These are phyloP conservation scores for Graphium sp. DNA, from an alignment of 2,329 filamentous ascomycete genomes.

Conservation along the genomic window DNA sequence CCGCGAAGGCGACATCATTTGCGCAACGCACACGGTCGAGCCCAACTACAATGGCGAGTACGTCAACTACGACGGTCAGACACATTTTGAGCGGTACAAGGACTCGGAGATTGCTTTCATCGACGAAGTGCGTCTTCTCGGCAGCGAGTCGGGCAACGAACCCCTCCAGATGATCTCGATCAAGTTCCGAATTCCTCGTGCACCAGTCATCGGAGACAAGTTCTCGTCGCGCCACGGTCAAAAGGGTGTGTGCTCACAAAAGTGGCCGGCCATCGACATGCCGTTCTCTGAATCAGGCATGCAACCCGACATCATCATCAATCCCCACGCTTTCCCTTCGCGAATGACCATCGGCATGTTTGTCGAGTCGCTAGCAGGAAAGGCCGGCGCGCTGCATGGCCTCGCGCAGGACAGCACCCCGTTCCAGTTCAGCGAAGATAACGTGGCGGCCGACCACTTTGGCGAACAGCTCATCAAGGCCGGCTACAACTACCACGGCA, in stretches of 20 bases:
- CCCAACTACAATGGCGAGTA: constrained; percentile 63
- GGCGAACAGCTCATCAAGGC: constrained; percentile 89
- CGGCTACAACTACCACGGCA: constrained; percentile 95
- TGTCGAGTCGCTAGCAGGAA: constrained; percentile 89
- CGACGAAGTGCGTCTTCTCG: constrained; percentile 83
- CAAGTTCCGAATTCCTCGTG: constrained; percentile 81
- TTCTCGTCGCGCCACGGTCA: constrained; percentile 98
- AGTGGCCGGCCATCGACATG: constrained; percentile 89
- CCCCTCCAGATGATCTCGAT: constrained; percentile 78
- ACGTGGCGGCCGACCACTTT: constrained; percentile 88
- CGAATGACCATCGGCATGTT: constrained; percentile 99
- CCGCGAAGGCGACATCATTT: constrained; percentile 67
- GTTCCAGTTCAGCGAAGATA: constrained; percentile 83
- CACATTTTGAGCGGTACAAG: constrained; percentile 87
- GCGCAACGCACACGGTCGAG: constrained; percentile 77
- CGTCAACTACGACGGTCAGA: constrained; percentile 71
- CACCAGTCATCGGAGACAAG: constrained; percentile 92
- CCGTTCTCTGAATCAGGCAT: constrained; percentile 94
- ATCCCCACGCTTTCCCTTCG: constrained; percentile 96
- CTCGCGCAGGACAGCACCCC: constrained; percentile 93
- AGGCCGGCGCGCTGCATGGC: constrained; percentile 84
- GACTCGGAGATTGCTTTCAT: constrained; percentile 77
- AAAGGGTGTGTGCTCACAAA: constrained; percentile 91
- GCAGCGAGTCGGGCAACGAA: constrained; percentile 67
- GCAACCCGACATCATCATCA: constrained; percentile 96